phyloP scores from a whole-genome alignment of 192 early-diverging fungal genomes.

The Chytriomyces sp. region DNA sequence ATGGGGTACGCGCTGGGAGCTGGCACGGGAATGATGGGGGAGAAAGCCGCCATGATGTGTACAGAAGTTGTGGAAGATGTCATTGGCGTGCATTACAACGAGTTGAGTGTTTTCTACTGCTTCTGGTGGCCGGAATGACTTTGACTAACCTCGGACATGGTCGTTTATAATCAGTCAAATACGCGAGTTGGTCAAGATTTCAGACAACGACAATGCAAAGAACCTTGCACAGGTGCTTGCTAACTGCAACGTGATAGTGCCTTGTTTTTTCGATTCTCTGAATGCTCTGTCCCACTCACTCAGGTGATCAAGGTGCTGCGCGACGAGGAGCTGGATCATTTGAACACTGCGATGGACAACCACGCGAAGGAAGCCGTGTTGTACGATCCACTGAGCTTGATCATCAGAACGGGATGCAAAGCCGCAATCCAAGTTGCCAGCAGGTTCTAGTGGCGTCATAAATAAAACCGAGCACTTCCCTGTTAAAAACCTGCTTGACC shows the following conservation, averaged over 20 bases:
- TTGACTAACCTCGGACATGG: neutral
- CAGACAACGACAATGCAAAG: slow-evolving; percentile 58
- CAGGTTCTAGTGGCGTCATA: slow-evolving; percentile 58
- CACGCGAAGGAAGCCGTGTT: slow-evolving; percentile 85
- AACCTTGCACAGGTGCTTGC: slow-evolving; percentile 33
- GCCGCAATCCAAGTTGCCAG: slow-evolving; percentile 91
- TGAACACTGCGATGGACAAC: slow-evolving; percentile 85
- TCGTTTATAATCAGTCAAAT: slow-evolving; percentile 59
- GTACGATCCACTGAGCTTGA: slow-evolving; percentile 70
- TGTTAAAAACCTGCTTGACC: no score
- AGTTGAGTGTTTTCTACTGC: slow-evolving; percentile 55
- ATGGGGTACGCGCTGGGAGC: slow-evolving; percentile 86
- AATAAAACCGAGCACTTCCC: no score
- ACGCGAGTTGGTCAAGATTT: slow-evolving; percentile 76
- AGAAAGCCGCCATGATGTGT: slow-evolving; percentile 97
- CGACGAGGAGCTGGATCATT: slow-evolving; percentile 95
- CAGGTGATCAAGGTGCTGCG: slow-evolving; percentile 83
- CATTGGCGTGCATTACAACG: slow-evolving; percentile 95
- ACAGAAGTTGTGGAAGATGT: slow-evolving; percentile 97
- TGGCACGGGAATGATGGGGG: slow-evolving; percentile 83
- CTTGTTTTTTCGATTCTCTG: neutral
- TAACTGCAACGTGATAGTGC: slow-evolving; percentile 1
- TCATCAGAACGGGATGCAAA: slow-evolving; percentile 87
- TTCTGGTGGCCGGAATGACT: neutral
- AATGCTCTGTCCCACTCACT: neutral